A percentile compares a stretch with the other conserved stretches of the same genome.
phyloP scores from a whole-genome alignment of 805 yeast species.

The Pichia gijzeniarum region DNA sequence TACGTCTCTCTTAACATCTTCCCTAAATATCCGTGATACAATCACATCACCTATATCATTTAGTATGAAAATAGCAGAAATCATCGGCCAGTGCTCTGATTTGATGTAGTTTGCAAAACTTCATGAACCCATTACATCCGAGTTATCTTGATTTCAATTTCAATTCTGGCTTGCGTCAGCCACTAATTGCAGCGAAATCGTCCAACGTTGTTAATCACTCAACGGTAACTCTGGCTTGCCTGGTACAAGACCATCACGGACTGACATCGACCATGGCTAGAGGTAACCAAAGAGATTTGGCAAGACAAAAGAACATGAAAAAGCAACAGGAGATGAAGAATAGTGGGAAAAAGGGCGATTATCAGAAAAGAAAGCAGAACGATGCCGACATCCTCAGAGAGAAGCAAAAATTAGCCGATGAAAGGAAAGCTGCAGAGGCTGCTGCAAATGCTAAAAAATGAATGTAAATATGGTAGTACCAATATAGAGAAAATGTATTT shows the following conservation, averaged over 20 bases:
- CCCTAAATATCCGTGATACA: slow-evolving; percentile 65
- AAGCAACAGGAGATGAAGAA: slow-evolving; percentile 63
- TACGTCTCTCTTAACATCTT: slow-evolving; percentile 70
- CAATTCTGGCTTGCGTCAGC: no score
- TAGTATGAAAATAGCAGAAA: slow-evolving; percentile 74
- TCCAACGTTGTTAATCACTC: no score
- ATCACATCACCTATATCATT: slow-evolving; percentile 79
- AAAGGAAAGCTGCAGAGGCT: slow-evolving; percentile 26
- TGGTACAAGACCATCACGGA: no score
- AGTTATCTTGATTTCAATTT: no score
- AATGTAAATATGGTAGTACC: neutral
- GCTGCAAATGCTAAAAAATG: slow-evolving; percentile 15
- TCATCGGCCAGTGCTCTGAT: slow-evolving; percentile 40
- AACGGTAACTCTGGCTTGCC: no score
- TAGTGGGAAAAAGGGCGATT: slow-evolving; percentile 73
- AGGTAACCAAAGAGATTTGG: slow-evolving; percentile 95
- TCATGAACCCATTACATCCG: slow-evolving; percentile 5
- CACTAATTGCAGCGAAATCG: no score
- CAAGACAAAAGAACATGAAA: slow-evolving; percentile 81
- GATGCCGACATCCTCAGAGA: slow-evolving; percentile 89
- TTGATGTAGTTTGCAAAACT: no score
- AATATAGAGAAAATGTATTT: no score
- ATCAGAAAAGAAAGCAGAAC: slow-evolving; percentile 73
- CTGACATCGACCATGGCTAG: slow-evolving; percentile 57
- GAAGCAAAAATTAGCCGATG: slow-evolving; percentile 79